A percentile compares a stretch with the other conserved stretches of the same genome.
These are phyloP conservation scores for Daldinia grandis DNA, from an alignment of 495 filamentous ascomycete species.

Conservation along the genomic window DNA sequence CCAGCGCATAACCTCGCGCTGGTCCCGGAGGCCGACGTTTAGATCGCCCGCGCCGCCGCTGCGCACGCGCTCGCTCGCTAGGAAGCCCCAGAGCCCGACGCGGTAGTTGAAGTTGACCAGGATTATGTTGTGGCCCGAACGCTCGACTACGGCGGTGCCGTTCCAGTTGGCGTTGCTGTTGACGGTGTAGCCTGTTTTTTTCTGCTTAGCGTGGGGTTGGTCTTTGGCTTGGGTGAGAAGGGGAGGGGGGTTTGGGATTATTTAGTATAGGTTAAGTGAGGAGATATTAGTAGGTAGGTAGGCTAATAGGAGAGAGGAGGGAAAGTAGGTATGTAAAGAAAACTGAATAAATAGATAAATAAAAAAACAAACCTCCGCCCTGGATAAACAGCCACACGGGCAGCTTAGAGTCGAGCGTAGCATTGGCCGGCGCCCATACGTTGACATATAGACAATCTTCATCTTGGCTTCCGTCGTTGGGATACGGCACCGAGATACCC, in stretches of 20 bases:
- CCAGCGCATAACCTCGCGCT: constrained; percentile 73
- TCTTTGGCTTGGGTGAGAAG: not conserved
- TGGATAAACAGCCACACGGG: constrained; percentile 80
- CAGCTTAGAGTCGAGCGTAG: constrained; percentile 56
- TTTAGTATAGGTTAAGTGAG: not conserved
- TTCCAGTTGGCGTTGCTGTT: constrained; percentile 74
- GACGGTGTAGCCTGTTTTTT: constrained; percentile 61
- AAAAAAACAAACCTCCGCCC: constrained; percentile 63
- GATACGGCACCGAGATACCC: constrained; percentile 50
- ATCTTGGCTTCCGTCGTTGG: constrained; percentile 50
- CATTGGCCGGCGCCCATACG: constrained; percentile 71
- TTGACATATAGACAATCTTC: constrained; percentile 83
- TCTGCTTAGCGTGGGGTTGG: not conserved
- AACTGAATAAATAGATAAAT: not conserved
- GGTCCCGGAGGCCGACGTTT: constrained; percentile 78
- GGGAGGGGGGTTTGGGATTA: not conserved
- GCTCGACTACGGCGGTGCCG: constrained; percentile 66
- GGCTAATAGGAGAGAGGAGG: not conserved
- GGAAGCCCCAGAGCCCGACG: constrained; percentile 77
- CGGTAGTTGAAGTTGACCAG: constrained; percentile 80
- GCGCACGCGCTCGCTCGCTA: constrained; percentile 68
- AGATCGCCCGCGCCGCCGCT: constrained; percentile 54
- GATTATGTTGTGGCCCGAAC: constrained; percentile 66
- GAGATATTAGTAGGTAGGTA: not conserved
- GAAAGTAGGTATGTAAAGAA: not conserved